Base-by-base conservation (phyloP, 352 stramenopile species). In the Peronosclerospora sorghi region DNA sequence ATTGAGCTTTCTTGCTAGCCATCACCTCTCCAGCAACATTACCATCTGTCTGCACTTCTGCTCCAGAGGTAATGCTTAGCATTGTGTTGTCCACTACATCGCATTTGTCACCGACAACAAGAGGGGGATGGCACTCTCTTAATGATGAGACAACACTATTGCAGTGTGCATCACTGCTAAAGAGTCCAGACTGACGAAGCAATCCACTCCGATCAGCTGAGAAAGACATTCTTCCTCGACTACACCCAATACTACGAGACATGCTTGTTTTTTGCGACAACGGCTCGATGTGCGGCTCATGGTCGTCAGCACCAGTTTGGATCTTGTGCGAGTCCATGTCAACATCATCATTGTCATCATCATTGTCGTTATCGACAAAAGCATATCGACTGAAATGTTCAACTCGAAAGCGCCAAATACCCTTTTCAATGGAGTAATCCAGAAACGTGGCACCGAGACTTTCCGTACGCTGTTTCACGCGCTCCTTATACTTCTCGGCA, bases 371-470 rank as follows among this genome's bases (percentile, higher is more conserved):
- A 41, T 82, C 69, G 32, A 73, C 60, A 40, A 92, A 76, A 4
- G 74, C 79, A 37, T 92, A 92, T 24, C 79, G 79, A 52, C 74
- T 88, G 32, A 92, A 92, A 38, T 92, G 79, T 45, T 92, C 77
- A 13, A 89, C 79, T 21, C 77, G 73, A 53, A 92, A 92, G 19
- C 76, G 72, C 79, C 79, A 92, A 45, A 89, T 73, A 36, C 79
- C 79, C 20, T 68, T 81, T 10, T 80, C 67, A 8, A 62, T 56
- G 8, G 65, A 68, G 53, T 92, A 92, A 44, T 89, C 76, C 8
- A 92, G 55, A 46, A 77, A 88, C 4, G 64, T 86, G 21, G 79
- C 75, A 21, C 73, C 74, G 43, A 89, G 89, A 48, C 86, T 73
- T 20, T 67, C 51, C 12, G 79, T 92, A 8, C 79, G 72, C 34